A percentile compares a stretch with the other conserved stretches of the same genome.
Evolutionary conservation across 257 asterid species (phyloP).

Genomic region (Euphrasia confusa): DNA sequence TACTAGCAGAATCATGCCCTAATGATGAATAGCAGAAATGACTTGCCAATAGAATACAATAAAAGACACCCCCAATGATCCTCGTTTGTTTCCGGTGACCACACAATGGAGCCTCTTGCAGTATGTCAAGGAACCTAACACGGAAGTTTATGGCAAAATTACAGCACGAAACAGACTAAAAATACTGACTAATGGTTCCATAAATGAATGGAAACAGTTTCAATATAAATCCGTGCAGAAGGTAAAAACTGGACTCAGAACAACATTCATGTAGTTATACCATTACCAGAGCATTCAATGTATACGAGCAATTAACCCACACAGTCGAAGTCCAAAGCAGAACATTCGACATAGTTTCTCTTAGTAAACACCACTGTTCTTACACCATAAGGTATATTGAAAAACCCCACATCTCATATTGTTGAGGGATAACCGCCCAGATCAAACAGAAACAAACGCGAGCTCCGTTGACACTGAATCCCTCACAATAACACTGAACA

Average conservation of each 20-base stretch:
- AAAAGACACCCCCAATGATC: constrained; percentile 68
- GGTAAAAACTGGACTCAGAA: neutral
- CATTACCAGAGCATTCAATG: neutral
- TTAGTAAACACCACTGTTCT: constrained; percentile 2
- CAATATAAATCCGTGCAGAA: constrained; percentile 2
- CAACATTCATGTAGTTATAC: constrained; percentile 2
- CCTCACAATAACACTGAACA: no score
- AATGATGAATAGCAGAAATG: constrained; percentile 14
- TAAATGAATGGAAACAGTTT: constrained; percentile 6
- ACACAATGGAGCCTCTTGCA: constrained; percentile 90
- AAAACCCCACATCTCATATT: constrained; percentile 5
- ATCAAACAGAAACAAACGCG: no score
- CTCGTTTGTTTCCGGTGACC: constrained; percentile 88
- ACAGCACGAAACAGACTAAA: constrained; percentile 15
- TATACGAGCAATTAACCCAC: neutral
- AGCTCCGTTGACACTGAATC: no score
- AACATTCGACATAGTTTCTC: neutral
- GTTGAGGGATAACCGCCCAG: no score
- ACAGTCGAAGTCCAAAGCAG: constrained; percentile 10
- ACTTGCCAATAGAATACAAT: constrained; percentile 85
- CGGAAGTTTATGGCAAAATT: constrained; percentile 23
- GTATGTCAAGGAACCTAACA: constrained; percentile 80
- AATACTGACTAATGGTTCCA: constrained; percentile 6
- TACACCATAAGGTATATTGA: constrained; percentile 15
- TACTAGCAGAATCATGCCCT: constrained; percentile 9